Evolutionary conservation across 768 basidiomycete species (phyloP), one percentile per base, ranked within the genome.

Genomic region (Pulveroboletus frians): DNA sequence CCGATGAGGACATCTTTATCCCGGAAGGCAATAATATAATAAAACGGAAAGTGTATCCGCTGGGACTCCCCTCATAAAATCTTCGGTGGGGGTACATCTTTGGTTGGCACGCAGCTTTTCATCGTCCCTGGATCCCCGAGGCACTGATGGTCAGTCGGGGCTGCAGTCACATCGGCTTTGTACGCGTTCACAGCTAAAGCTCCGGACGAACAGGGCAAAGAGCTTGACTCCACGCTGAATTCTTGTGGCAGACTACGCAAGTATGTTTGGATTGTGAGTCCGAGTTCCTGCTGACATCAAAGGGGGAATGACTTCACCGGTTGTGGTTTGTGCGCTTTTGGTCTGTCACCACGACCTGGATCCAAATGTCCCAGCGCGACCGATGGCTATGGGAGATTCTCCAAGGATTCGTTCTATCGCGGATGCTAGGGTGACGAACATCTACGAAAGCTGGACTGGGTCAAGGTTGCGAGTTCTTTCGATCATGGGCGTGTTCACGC

Each of bases 111-210:
- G 26, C 20, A 9, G 23, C 17, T 2, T 9, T 9, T 14, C 14
- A 2, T 35, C 9, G 38, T 43, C 17, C 6, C 27, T 23, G 11
- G 30, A 18, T 8, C n/a, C 15, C 21, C 21, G 21, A 21, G 21
- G 23, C 23, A 6, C 23, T 37, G 43, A 56, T 34, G 47, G 27
- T 61, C 58, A 2, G 18, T 69, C n/a, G 73, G 64, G 66, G 53
- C 49, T 17, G 51, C 52, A 9, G 58, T 67, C 15, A 64, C 55
- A 6, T 59, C 54, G 10, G 49, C 67, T 29, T 50, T 73, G 29
- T 47, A 52, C 3, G 51, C 53, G 5, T 51, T 66, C 48, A 65
- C 73, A n/a, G 35, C 56, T 44, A 26, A 26, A 26, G 23, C 23
- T 26, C 23, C 23, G 23, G 23, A 26, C 23, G 23, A 26, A 26